Conservation (phyloP, 495 filamentous ascomycete species). For the Neurospora sp. region DNA sequence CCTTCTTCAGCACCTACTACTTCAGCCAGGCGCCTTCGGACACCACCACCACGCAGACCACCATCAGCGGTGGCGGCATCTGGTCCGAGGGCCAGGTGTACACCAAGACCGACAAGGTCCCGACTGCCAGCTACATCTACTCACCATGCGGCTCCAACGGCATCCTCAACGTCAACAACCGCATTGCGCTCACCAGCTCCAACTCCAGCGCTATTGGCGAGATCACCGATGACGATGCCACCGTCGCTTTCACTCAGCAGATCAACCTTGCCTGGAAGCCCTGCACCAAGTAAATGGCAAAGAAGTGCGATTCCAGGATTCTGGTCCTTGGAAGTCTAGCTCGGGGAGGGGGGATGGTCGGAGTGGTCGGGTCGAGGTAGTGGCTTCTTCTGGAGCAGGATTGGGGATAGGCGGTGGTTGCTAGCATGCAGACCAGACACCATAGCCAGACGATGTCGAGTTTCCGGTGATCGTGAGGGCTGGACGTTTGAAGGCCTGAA, state of each 20-base stretch:
- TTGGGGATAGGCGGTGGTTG: neutral
- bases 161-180: conserved; percentile 52
- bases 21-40: conserved; percentile 40
- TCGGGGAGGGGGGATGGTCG: neutral
- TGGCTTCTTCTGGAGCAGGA: neutral
- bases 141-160: conserved; percentile 45
- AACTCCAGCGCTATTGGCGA: conserved; percentile 34
- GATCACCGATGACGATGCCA: conserved; percentile 47
- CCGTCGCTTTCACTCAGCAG: conserved; percentile 45
- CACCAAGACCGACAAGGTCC: conserved; percentile 44
- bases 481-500: neutral
- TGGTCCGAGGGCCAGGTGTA: conserved; percentile 42
- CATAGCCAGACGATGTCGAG: neutral
- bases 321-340: neutral
- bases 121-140: conserved; percentile 44
- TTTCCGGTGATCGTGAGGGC: neutral
- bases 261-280: conserved; percentile 41
- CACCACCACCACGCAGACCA: conserved; percentile 41
- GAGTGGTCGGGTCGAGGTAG: neutral
- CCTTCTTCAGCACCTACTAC: conserved; percentile 47
- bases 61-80: conserved; percentile 35
- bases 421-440: neutral
- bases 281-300: conserved; percentile 25
- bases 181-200: conserved; percentile 38
- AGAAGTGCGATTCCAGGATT: neutral